phyloP scores from a whole-genome alignment of 1,284 basidiomycete genomes.

The Tylopilus orsonianus region DNA sequence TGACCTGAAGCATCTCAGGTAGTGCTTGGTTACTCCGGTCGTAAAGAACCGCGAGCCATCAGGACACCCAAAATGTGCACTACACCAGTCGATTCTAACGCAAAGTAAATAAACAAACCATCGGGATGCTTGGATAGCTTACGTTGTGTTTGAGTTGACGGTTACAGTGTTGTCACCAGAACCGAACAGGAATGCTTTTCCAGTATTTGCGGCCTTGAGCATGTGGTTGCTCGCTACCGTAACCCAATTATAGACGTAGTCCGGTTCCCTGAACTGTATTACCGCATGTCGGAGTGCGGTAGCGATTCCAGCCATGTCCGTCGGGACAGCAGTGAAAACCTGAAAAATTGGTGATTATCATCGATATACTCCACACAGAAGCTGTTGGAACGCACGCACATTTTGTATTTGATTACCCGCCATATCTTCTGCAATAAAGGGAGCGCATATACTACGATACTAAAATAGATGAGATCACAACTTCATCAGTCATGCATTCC shows the following conservation, averaged over 20 bases:
- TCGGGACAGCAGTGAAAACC: constrained; percentile 18
- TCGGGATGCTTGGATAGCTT: constrained; percentile 1
- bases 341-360: constrained; percentile 1
- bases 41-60: constrained; percentile 26
- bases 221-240: constrained; percentile 30
- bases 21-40: constrained; percentile 22
- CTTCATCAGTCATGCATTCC: not conserved
- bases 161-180: constrained; percentile 16
- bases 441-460: constrained; percentile 27
- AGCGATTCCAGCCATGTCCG: constrained; percentile 24
- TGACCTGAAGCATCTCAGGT: constrained; percentile 33
- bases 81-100: constrained; percentile 30
- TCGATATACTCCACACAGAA: not conserved
- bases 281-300: constrained; percentile 29
- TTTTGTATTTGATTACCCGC: constrained; percentile 32
- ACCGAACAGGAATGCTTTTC: constrained; percentile 23
- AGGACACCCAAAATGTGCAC: constrained; percentile 34
- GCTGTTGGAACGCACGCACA: constrained; percentile 20
- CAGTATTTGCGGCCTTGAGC: constrained; percentile 26
- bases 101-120: not conserved
- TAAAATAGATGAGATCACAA: constrained; percentile 12
- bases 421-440: constrained; percentile 20
- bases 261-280: constrained; percentile 15
- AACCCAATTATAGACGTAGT: constrained; percentile 29
- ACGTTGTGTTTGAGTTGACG: constrained; percentile 37